Conservation (phyloP, 2,329 filamentous ascomycete genomes). For the Domatiomyces catenatus region DNA sequence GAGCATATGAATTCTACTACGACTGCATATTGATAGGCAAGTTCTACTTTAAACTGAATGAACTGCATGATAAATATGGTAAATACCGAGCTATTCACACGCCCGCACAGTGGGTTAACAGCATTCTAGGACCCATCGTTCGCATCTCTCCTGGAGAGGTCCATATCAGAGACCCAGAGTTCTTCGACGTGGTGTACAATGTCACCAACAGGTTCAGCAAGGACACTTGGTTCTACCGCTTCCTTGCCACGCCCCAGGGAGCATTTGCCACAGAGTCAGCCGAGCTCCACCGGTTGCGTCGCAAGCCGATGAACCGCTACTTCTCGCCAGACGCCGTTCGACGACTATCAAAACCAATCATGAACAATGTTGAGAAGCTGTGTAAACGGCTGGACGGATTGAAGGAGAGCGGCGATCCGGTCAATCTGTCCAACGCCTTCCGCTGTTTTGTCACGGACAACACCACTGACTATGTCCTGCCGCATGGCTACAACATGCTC, state of each 20-base stretch:
- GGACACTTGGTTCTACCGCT: constrained; percentile 15
- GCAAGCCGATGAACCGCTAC: constrained; percentile 23
- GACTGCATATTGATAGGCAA: constrained; percentile 16
- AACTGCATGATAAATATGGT: constrained; percentile 25
- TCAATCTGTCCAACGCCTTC: constrained; percentile 14
- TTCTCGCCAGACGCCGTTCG: constrained; percentile 19
- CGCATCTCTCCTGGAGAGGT: constrained; percentile 14
- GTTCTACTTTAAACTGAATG: constrained; percentile 24
- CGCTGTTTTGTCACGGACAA: constrained; percentile 15
- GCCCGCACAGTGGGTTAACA: not conserved
- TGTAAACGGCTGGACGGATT: constrained; percentile 10
- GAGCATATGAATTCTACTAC: constrained; percentile 24
- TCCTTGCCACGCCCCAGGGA: constrained; percentile 16
- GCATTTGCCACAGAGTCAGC: constrained; percentile 22
- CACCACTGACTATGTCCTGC: constrained; percentile 15
- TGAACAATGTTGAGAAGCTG: constrained; percentile 10
- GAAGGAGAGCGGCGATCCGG: constrained; percentile 9
- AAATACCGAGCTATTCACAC: not conserved
- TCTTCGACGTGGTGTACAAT: constrained; percentile 15
- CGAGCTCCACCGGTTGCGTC: constrained; percentile 20
- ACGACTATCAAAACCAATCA: not conserved
- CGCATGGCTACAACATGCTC: constrained; percentile 11
- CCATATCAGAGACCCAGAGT: constrained; percentile 15
- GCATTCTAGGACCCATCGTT: constrained; percentile 22
- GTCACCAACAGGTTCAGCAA: constrained; percentile 12